phyloP scores from a whole-genome alignment of 768 basidiomycete genomes.

The Calocybe gangraenosa region DNA sequence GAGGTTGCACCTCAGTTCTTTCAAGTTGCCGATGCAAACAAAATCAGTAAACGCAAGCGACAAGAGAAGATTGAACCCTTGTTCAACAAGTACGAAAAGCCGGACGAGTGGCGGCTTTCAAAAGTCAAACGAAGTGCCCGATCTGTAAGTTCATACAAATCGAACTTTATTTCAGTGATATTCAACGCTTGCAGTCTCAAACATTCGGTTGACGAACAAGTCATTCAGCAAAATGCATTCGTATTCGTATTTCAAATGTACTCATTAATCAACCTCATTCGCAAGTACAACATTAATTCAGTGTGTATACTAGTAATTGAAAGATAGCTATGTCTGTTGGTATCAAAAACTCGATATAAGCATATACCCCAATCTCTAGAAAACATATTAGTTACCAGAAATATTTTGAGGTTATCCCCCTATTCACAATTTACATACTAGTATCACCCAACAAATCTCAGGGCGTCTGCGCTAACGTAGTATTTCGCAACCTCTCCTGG shows the following conservation, averaged over 20 bases:
- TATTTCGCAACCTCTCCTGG: constrained; percentile 78
- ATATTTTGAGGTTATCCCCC: too few relatives aligned
- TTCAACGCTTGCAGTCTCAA: constrained; percentile 59
- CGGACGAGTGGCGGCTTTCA: constrained; percentile 91
- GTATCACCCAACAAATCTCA: constrained; percentile 69
- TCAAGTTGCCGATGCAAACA: constrained; percentile 96
- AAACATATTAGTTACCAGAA: too few relatives aligned
- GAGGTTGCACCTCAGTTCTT: constrained; percentile 99
- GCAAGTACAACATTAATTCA: neutral
- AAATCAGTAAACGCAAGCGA: constrained; percentile 94
- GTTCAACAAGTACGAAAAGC: constrained; percentile 93
- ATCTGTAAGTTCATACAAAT: constrained; percentile 44
- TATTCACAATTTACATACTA: constrained; percentile 10
- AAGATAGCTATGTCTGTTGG: too few relatives aligned
- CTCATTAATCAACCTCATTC: constrained; percentile 6
- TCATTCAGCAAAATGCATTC: constrained; percentile 11
- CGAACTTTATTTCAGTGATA: constrained; percentile 11
- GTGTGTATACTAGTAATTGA: neutral
- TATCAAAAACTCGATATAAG: too few relatives aligned
- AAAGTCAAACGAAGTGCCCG: constrained; percentile 90
- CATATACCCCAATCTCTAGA: too few relatives aligned
- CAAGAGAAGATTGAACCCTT: constrained; percentile 97
- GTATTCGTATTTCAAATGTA: constrained; percentile 12
- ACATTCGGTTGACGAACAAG: constrained; percentile 67
- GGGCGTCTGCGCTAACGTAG: constrained; percentile 72